phyloP scores from a whole-genome alignment of 148 eudicot genomes.

The Cornus florida region DNA sequence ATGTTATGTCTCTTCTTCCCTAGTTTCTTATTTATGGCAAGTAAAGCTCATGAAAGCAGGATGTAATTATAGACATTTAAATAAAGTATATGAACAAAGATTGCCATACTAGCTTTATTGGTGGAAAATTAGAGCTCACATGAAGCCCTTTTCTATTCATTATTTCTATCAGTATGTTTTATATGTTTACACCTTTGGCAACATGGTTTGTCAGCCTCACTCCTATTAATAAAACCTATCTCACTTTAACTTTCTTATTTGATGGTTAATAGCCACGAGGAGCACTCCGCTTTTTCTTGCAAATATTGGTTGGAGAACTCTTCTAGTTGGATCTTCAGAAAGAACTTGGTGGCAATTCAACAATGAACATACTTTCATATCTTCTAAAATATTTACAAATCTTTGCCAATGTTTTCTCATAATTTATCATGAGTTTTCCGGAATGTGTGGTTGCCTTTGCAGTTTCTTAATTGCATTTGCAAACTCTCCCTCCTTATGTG shows the following conservation, averaged over 20 bases:
- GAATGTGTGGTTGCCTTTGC: background rate
- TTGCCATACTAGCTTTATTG: background rate
- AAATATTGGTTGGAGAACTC: background rate
- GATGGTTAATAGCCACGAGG: background rate
- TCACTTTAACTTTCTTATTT: background rate
- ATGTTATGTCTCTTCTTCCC: conserved; percentile 55
- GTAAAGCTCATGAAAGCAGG: background rate
- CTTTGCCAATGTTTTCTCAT: background rate
- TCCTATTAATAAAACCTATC: background rate
- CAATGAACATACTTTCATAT: background rate
- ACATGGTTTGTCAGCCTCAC: no score
- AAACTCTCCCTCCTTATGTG: background rate
- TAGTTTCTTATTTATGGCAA: background rate
- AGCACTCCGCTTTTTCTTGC: background rate
- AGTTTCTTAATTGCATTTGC: background rate
- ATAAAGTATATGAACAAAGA: background rate
- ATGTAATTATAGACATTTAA: background rate
- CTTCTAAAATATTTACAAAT: background rate
- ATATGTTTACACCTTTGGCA: background rate
- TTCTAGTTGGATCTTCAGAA: no score
- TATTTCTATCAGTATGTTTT: background rate
- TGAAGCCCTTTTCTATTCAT: background rate
- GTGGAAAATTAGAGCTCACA: background rate
- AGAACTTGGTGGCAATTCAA: background rate
- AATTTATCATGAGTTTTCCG: background rate